phyloP scores from a whole-genome alignment of 306 rosid species.

The Argentina anserina region DNA sequence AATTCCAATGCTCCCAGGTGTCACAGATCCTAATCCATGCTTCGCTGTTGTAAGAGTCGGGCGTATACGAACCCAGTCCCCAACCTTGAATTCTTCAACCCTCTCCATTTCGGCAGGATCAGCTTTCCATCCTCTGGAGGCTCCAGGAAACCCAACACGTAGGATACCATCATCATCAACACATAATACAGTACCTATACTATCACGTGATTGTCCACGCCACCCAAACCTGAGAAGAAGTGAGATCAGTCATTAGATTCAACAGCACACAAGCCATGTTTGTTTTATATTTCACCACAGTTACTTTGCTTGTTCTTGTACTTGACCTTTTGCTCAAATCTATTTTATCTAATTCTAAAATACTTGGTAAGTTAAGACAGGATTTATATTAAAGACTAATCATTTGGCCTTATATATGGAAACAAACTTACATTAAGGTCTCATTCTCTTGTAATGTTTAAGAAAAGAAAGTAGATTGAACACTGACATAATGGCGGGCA shows the following conservation, averaged over 20 bases:
- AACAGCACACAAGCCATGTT: background rate
- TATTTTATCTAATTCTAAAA: background rate
- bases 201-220: slow-evolving; percentile 98
- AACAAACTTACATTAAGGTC: background rate
- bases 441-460: background rate
- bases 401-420: background rate
- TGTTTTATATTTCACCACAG: background rate
- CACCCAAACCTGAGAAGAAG: slow-evolving; percentile 83
- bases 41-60: slow-evolving; percentile 93
- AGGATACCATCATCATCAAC: slow-evolving; percentile 97
- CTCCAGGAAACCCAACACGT: slow-evolving; percentile 99
- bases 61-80: slow-evolving; percentile 98
- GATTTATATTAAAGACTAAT: background rate
- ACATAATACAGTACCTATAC: slow-evolving; percentile 94
- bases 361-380: background rate
- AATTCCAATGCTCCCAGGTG: slow-evolving; percentile 98
- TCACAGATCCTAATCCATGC: slow-evolving; percentile 96
- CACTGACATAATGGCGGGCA: background rate
- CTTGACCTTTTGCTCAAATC: background rate
- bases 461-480: background rate
- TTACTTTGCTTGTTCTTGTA: background rate
- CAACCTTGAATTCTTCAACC: slow-evolving; percentile 96
- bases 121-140: slow-evolving; percentile 99
- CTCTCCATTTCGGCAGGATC: slow-evolving; percentile 99
- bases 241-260: slow-evolving; percentile 1